Percentiles rank a stretch among this genome's conserved stretches.
phyloP scores from a whole-genome alignment of 1,284 basidiomycete genomes.

The Gastroboletus turbinatus region DNA sequence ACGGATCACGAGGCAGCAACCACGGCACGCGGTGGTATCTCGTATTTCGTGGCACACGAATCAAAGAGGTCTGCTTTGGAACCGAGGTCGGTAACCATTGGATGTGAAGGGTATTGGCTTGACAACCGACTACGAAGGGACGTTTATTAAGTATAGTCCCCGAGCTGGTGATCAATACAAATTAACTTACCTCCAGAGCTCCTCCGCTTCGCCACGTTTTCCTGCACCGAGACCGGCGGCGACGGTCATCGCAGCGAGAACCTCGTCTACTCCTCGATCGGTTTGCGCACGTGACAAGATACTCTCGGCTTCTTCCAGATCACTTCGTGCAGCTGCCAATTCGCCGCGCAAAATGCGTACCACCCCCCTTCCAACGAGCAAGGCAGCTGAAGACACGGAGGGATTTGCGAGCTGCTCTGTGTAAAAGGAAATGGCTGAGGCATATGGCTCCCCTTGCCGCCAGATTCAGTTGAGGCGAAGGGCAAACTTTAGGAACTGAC shows the following conservation, averaged over 20 bases:
- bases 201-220: constrained; percentile 61
- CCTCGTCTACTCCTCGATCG: constrained; percentile 44
- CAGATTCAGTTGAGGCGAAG: background rate
- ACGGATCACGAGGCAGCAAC: constrained; percentile 10
- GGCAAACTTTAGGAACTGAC: background rate
- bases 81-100: constrained; percentile 61
- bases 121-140: constrained; percentile 52
- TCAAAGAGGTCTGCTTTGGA: constrained; percentile 71
- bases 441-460: constrained; percentile 46
- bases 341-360: constrained; percentile 82
- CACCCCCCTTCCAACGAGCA: constrained; percentile 83
- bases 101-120: constrained; percentile 62
- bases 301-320: constrained; percentile 76
- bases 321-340: constrained; percentile 79
- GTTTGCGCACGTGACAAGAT: constrained; percentile 28
- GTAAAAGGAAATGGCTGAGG: constrained; percentile 80
- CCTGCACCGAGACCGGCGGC: constrained; percentile 60
- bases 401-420: constrained; percentile 90
- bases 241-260: constrained; percentile 69
- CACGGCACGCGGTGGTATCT: constrained; percentile 54
- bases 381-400: constrained; percentile 68
- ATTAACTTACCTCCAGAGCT: constrained; percentile 59
- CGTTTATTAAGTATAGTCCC: background rate
- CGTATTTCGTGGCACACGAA: constrained; percentile 65
- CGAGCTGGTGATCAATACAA: background rate